Evolutionary conservation across 257 asterid genomes (phyloP).

Genomic region (Datura wrightii): DNA sequence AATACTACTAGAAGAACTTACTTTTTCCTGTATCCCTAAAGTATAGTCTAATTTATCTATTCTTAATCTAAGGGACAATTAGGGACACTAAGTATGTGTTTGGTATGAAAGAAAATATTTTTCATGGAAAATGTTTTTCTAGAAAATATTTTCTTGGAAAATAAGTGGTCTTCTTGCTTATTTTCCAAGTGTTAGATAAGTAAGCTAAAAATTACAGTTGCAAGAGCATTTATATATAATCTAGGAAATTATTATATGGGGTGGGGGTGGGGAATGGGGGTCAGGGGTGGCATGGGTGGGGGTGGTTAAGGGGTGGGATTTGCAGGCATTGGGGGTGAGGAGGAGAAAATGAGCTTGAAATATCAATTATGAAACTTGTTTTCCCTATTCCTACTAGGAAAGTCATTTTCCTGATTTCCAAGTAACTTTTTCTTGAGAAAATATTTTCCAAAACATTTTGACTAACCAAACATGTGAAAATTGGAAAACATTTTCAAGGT

Average conservation of each 20-base stretch:
- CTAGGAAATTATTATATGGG: background rate
- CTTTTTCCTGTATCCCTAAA: background rate
- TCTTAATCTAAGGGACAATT: background rate
- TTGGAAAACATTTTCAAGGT: background rate
- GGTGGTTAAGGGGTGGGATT: background rate
- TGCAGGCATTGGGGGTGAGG: background rate
- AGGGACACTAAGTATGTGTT: background rate
- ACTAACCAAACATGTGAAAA: background rate
- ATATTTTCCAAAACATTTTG: background rate
- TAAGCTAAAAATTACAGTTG: background rate
- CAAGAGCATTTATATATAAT: background rate
- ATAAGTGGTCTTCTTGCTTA: background rate
- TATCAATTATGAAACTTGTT: background rate
- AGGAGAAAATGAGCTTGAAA: background rate
- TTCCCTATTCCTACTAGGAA: background rate
- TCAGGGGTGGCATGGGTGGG: background rate
- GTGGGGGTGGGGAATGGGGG: background rate
- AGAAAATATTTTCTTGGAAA: no score
- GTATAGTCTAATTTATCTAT: background rate
- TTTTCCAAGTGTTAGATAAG: background rate
- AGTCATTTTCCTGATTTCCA: constrained; percentile 11
- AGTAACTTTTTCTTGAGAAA: background rate
- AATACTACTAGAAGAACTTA: background rate
- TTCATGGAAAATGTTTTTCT: no score
- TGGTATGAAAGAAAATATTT: no score